phyloP scores from a whole-genome alignment of 176 grass and related monocot genomes.

The Dendrocalamus sinicus region DNA sequence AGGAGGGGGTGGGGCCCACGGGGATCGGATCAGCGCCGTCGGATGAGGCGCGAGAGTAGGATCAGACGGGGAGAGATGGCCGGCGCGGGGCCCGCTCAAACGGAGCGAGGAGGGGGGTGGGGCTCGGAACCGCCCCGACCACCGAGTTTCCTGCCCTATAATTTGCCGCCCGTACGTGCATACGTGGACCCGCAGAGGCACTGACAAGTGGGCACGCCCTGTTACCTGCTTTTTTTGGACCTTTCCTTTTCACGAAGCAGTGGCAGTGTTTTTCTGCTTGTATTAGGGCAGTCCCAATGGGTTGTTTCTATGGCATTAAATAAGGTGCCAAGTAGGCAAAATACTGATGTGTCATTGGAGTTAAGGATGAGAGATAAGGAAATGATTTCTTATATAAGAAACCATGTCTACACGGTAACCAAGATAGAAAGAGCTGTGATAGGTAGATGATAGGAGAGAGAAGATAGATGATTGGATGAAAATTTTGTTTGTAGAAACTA shows the following conservation, averaged over 20 bases:
- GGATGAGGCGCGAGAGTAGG: constrained; percentile 52
- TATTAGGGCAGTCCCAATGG: too few relatives aligned
- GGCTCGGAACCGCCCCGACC: constrained; percentile 49
- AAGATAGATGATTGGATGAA: too few relatives aligned
- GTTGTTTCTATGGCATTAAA: too few relatives aligned
- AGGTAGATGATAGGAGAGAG: too few relatives aligned
- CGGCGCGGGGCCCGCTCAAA: constrained; percentile 51
- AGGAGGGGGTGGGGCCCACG: constrained; percentile 38
- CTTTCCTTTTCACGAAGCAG: not conserved
- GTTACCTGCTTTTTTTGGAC: not conserved
- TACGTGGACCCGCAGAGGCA: not conserved
- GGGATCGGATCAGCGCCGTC: constrained; percentile 19
- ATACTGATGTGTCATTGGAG: too few relatives aligned
- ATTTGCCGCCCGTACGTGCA: constrained; percentile 30
- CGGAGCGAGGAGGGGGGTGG: not conserved
- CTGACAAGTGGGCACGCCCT: not conserved
- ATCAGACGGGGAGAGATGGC: constrained; percentile 42
- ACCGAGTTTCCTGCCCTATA: constrained; percentile 51
- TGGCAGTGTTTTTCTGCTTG: constrained; percentile 28
- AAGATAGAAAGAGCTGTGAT: too few relatives aligned
- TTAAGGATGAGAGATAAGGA: too few relatives aligned
- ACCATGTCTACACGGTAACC: too few relatives aligned
- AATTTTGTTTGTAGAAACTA: too few relatives aligned
- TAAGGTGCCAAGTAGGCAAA: too few relatives aligned
- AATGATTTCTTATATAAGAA: too few relatives aligned